Evolutionary conservation across 768 basidiomycete species (phyloP).

Genomic region (Pulveroboletus sp.): DNA sequence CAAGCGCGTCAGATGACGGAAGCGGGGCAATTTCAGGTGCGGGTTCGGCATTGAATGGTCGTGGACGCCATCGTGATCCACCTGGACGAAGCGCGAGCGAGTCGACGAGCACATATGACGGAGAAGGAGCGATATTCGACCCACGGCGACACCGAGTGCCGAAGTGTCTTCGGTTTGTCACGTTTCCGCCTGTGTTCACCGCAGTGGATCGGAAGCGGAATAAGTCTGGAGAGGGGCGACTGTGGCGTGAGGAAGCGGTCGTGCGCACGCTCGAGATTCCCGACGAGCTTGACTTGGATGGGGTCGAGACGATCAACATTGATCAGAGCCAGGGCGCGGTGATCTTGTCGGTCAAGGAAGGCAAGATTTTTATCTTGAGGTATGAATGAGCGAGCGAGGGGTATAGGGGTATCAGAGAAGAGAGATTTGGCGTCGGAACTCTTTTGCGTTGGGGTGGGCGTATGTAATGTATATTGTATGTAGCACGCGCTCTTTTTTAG

Average conservation of each 20-base stretch:
- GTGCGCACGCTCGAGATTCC: conserved; percentile 63
- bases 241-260: conserved; percentile 35
- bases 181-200: conserved; percentile 51
- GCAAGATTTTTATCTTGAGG: conserved; percentile 69
- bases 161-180: conserved; percentile 64
- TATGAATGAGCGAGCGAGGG: conserved; percentile 38
- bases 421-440: too few species aligned
- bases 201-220: conserved; percentile 18
- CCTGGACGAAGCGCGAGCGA: conserved; percentile 2
- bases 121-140: conserved; percentile 20
- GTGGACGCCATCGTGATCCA: neutral
- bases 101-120: conserved; percentile 13
- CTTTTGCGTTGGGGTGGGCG: too few species aligned
- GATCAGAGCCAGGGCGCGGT: conserved; percentile 73
- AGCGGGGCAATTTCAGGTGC: neutral
- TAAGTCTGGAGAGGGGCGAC: conserved; percentile 12
- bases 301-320: conserved; percentile 72
- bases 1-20: conserved; percentile 9
- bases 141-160: conserved; percentile 27
- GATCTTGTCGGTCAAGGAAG: conserved; percentile 61
- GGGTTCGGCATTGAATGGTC: conserved; percentile 1
- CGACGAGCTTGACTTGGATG: conserved; percentile 56
- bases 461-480: too few species aligned
- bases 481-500: too few species aligned
- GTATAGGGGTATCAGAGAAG: too few species aligned